These are phyloP conservation scores for Backusella australiensis DNA, from an alignment of 192 early-diverging fungal genomes.

Conservation along the genomic window DNA sequence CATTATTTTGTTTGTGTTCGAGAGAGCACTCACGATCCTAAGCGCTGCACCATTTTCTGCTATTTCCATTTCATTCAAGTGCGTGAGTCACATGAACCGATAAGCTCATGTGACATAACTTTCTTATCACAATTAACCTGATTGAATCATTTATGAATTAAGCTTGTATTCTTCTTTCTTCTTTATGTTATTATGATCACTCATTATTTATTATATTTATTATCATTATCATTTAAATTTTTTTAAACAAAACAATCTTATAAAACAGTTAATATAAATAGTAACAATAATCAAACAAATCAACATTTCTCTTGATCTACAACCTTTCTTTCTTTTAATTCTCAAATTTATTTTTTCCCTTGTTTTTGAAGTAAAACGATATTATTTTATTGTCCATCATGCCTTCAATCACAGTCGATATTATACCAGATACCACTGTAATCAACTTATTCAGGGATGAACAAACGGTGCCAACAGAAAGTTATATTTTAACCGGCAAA, in stretches of 20 bases:
- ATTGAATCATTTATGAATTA: background rate
- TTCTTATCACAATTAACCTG: background rate
- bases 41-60: background rate
- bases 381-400: background rate
- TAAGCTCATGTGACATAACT: background rate
- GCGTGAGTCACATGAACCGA: background rate
- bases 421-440: background rate
- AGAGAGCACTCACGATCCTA: background rate
- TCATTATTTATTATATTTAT: background rate
- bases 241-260: background rate
- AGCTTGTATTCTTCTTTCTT: background rate
- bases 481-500: background rate
- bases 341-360: background rate
- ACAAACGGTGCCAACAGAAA: background rate
- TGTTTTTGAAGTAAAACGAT: background rate
- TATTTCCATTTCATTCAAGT: background rate
- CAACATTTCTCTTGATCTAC: background rate
- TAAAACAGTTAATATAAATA: background rate
- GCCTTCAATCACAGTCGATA: background rate
- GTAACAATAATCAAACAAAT: background rate
- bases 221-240: background rate
- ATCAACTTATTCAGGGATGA: constrained; percentile 3
- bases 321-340: background rate
- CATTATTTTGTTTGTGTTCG: background rate
- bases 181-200: background rate